Evolutionary conservation across 306 rosid genomes (phyloP), one percentile per base, ranked within the genome.

Genomic region (Quercus bicolor): DNA sequence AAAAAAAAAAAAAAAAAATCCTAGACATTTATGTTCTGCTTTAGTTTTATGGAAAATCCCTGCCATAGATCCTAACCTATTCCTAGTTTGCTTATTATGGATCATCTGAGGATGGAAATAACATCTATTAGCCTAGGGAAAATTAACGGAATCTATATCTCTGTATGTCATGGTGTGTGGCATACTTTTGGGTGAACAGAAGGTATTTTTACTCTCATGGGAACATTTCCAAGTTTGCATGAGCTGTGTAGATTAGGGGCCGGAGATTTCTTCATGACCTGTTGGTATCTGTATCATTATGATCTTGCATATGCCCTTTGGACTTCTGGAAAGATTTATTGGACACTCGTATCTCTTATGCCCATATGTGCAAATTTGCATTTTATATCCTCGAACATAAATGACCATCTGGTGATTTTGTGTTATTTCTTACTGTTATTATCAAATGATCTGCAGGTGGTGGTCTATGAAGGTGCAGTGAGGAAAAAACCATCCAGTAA

Each of bases 401-500:
- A 77, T 86, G 89, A 89, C 88, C 34, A 31, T 5, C 81, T 85
- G 89, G 84, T 89, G 92, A 84, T 37, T 86, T 37, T 86, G 51
- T 62, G 68, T 80, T 55, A 43, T 86, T 79, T 77, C 86, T 86
- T 64, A 85, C 87, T 68, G 77, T 74, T 85, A 78, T 61, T 85
- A 23, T 87, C 70, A 78, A 88, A 87, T 85, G 90, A 83, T 91
- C 82, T 88, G 90, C 90, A 95, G 99, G 98, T 95, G 94, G 99
- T 95, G 94, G 93, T 95, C 82, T 90, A 91, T 81, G 92, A 91
- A 84, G 97, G 96, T 70, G 84, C 74, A n/a, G 70, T 93, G 81
- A 91, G 99, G 89, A 98, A 95, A 91, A 93, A 95, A 74, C 99
- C 98, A 80, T 88, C 92, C 31, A 77, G 88, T 84, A 90, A 91